Percentiles rank a stretch among this genome's conserved stretches.
Evolutionary conservation across 139 green algal genomes (phyloP).

Genomic region (Coelastrella sp.): DNA sequence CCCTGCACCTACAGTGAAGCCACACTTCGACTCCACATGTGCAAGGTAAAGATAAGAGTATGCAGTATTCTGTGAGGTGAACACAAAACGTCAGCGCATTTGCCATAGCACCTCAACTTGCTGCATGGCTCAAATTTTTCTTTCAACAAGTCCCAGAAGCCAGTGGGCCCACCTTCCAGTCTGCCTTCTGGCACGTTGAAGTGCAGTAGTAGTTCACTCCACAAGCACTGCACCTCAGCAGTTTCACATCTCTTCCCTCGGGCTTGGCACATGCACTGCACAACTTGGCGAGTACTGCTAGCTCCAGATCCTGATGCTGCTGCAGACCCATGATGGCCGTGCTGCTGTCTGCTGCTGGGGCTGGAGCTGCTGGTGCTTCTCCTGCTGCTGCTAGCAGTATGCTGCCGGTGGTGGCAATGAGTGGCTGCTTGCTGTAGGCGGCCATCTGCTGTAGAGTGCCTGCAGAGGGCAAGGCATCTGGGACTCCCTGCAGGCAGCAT

Average conservation of each 20-base stretch:
- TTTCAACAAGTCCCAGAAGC: not conserved
- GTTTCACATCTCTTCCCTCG: constrained; percentile 1
- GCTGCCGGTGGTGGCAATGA: not conserved
- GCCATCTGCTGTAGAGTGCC: not conserved
- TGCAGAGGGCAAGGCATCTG: not conserved
- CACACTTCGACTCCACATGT: too few species aligned
- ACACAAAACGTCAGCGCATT: not conserved
- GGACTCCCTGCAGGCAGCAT: not conserved
- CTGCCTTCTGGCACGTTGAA: constrained; percentile 45
- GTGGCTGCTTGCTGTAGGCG: not conserved
- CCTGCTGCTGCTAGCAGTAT: constrained; percentile 24
- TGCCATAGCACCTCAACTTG: not conserved
- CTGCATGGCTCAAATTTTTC: not conserved
- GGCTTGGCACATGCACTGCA: constrained; percentile 19
- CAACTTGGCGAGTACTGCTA: not conserved
- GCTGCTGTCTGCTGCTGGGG: not conserved
- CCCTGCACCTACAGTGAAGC: too few species aligned
- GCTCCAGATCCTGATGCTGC: constrained; percentile 6
- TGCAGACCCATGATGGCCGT: constrained; percentile 25
- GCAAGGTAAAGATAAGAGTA: too few species aligned
- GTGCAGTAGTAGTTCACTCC: constrained; percentile 30
- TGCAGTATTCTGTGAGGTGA: too few species aligned
- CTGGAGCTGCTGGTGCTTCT: not conserved
- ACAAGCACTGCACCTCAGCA: constrained; percentile 31
- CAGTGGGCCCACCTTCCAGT: constrained; percentile 37